phyloP scores from a whole-genome alignment of 1,284 basidiomycete species.

The Lentinus polychrous region DNA sequence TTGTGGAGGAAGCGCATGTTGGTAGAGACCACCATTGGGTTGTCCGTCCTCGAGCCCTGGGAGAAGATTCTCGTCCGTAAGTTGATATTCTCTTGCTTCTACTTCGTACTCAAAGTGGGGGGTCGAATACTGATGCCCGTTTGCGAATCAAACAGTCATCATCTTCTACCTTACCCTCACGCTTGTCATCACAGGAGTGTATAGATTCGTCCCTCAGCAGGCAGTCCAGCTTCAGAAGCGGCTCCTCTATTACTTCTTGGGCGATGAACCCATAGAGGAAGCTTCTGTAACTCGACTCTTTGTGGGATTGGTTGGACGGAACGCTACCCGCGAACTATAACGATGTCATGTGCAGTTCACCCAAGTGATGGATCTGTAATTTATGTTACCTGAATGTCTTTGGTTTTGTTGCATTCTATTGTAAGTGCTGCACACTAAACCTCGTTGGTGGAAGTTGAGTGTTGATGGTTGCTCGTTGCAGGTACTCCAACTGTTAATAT shows the following conservation, averaged over 20 bases:
- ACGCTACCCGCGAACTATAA: too few species aligned
- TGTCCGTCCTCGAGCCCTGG: constrained; percentile 52
- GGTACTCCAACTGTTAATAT: too few species aligned
- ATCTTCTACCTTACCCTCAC: constrained; percentile 24
- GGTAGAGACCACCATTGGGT: constrained; percentile 45
- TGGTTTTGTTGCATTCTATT: too few species aligned
- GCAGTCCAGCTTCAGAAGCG: constrained; percentile 24
- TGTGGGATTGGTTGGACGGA: background rate
- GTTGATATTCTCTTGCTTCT: constrained; percentile 3
- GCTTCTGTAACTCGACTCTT: constrained; percentile 6
- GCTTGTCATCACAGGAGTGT: constrained; percentile 26
- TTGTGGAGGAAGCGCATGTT: constrained; percentile 44
- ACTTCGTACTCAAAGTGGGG: background rate
- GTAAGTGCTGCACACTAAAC: too few species aligned
- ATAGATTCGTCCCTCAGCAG: constrained; percentile 30
- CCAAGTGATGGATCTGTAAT: too few species aligned
- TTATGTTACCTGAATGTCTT: too few species aligned
- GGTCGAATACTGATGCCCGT: too few species aligned
- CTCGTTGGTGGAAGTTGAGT: too few species aligned
- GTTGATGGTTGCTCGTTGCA: too few species aligned
- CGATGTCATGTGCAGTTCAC: too few species aligned
- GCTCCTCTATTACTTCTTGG: constrained; percentile 32
- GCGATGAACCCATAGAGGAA: constrained; percentile 17
- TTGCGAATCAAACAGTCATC: constrained; percentile 27
- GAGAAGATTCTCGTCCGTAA: constrained; percentile 49